Percentiles rank a stretch among this genome's conserved stretches.
Evolutionary conservation across 805 yeast species (phyloP).

Genomic region (Wickerhamomyces queroliae): DNA sequence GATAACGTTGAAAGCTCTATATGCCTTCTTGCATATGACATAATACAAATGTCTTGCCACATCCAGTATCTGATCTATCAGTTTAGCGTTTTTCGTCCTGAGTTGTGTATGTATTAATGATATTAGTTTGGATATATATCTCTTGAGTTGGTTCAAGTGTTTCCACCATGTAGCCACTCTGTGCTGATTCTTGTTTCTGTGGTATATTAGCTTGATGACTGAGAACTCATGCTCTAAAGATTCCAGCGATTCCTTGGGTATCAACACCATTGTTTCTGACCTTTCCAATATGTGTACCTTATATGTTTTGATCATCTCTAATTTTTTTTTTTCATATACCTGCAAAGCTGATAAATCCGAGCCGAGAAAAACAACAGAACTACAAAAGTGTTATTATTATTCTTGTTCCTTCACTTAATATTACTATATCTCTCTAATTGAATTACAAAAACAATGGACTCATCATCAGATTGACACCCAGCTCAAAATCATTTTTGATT

Average conservation of each 20-base stretch:
- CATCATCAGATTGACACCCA: too few relatives aligned
- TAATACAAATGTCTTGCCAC: constrained; percentile 24
- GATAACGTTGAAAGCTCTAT: constrained; percentile 58
- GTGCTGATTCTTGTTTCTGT: constrained; percentile 75
- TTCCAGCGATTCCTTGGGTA: constrained; percentile 2
- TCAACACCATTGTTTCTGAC: neutral
- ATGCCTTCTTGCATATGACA: constrained; percentile 40
- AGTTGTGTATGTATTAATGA: constrained; percentile 9
- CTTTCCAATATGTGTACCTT: neutral
- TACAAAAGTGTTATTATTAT: too few relatives aligned
- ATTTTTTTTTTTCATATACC: neutral
- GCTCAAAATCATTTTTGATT: too few relatives aligned
- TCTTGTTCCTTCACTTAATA: too few relatives aligned
- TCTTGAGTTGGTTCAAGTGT: constrained; percentile 54
- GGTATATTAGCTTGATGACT: constrained; percentile 57
- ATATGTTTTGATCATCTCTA: neutral
- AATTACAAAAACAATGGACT: neutral
- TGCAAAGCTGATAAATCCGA: too few relatives aligned
- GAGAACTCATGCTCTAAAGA: constrained; percentile 43
- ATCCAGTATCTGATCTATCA: constrained; percentile 14
- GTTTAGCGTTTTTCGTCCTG: neutral
- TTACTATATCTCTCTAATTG: too few relatives aligned
- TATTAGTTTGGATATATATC: constrained; percentile 42
- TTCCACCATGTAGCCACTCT: constrained; percentile 73
- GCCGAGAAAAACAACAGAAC: too few relatives aligned